phyloP scores from a whole-genome alignment of 1,284 basidiomycete genomes.

The Pholiota adiposa region DNA sequence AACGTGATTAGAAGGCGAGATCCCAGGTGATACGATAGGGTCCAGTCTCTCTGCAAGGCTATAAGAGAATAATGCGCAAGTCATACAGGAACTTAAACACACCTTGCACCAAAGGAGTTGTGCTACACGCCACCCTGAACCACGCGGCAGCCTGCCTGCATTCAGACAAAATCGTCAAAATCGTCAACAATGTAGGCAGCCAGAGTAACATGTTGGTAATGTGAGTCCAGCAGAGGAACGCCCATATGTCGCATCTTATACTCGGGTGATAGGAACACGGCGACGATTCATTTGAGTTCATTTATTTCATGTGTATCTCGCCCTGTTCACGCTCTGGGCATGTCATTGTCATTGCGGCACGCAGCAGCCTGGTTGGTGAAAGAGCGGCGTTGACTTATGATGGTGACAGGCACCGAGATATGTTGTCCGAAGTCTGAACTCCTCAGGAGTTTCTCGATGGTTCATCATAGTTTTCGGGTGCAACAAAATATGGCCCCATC shows the following conservation, averaged over 20 bases:
- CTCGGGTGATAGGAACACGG: neutral
- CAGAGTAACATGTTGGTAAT: neutral
- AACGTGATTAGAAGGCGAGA: conserved; percentile 41
- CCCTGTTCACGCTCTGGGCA: neutral
- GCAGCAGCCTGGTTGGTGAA: conserved; percentile 3
- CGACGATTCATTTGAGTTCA: neutral
- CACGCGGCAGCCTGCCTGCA: conserved; percentile 34
- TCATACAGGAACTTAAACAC: neutral
- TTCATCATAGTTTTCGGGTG: no score
- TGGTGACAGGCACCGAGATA: neutral
- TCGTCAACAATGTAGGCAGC: neutral
- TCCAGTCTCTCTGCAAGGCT: conserved; percentile 43
- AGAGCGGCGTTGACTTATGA: conserved; percentile 1
- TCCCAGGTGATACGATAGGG: conserved; percentile 45
- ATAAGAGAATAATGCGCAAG: conserved; percentile 1
- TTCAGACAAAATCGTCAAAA: neutral
- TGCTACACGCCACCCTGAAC: conserved; percentile 48
- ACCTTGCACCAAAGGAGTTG: conserved; percentile 42
- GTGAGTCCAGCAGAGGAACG: neutral
- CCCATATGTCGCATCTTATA: neutral
- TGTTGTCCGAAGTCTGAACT: neutral
- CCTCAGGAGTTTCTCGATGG: neutral
- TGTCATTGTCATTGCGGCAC: conserved; percentile 1
- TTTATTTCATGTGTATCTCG: neutral
- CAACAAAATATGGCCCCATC: no score